Percentiles rank a stretch among this genome's conserved stretches.
phyloP scores from a whole-genome alignment of 176 grass and related monocot species.

The Miscanthus lutarioriparius region DNA sequence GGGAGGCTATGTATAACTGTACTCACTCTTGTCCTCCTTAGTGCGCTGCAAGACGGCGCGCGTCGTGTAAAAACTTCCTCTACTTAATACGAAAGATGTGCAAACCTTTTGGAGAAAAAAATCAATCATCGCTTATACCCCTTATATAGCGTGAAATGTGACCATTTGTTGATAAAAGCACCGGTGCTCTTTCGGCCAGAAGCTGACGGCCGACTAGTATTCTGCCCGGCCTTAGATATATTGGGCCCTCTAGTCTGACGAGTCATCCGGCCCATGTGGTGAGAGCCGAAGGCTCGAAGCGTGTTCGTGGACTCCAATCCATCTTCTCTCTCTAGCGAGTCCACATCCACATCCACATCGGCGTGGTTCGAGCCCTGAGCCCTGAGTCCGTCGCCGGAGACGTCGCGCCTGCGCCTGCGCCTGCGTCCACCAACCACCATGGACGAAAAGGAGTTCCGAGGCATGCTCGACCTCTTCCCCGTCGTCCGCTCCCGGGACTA shows the following conservation, averaged over 20 bases:
- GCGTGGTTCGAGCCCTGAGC: neutral
- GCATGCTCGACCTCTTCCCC: conserved; percentile 82
- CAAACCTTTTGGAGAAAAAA: too few species aligned
- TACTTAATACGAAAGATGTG: too few species aligned
- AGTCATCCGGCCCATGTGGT: neutral
- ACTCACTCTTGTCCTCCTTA: too few species aligned
- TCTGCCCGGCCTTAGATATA: neutral
- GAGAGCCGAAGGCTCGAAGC: neutral
- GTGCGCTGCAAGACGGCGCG: too few species aligned
- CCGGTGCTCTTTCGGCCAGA: too few species aligned
- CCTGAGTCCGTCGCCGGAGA: neutral
- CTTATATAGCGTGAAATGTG: too few species aligned
- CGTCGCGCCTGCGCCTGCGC: neutral
- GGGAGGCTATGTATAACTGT: too few species aligned
- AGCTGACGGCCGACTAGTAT: neutral
- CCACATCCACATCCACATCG: conserved; percentile 18
- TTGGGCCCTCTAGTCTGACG: neutral
- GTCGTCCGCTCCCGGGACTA: conserved; percentile 75
- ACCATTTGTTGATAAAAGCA: too few species aligned
- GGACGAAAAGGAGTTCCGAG: conserved; percentile 89
- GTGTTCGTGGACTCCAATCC: neutral
- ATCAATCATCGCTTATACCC: too few species aligned
- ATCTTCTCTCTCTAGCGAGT: neutral
- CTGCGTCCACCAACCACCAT: too few species aligned
- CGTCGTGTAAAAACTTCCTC: too few species aligned